These are phyloP conservation scores for Mortierella sp. DNA, from an alignment of 371 early-diverging fungal species.

Conservation along the genomic window DNA sequence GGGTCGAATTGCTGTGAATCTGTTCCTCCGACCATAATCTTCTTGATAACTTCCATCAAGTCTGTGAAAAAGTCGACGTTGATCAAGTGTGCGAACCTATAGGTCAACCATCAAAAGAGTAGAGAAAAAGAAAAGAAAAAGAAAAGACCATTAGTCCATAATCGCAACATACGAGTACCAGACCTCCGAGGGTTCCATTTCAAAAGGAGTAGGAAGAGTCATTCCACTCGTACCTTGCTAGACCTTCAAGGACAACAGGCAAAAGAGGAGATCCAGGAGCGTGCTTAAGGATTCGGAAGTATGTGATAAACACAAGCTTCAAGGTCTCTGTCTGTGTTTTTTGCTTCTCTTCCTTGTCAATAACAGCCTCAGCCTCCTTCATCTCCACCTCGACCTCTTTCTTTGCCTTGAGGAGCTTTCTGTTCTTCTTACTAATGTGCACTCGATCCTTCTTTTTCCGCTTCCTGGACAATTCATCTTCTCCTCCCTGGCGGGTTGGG, in stretches of 20 bases:
- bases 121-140: too few species aligned
- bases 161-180: neutral
- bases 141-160: neutral
- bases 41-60: constrained; percentile 81
- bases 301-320: constrained; percentile 90
- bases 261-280: constrained; percentile 79
- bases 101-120: neutral
- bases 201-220: neutral
- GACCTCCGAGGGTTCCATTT: neutral
- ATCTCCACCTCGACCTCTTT: constrained; percentile 82
- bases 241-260: constrained; percentile 90
- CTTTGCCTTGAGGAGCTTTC: constrained; percentile 78
- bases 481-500: constrained; percentile 56
- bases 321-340: constrained; percentile 90
- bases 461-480: constrained; percentile 57
- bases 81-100: constrained; percentile 90
- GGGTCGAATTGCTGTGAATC: constrained; percentile 50
- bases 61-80: constrained; percentile 96
- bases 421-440: constrained; percentile 79
- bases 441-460: constrained; percentile 68
- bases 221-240: constrained; percentile 74
- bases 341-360: constrained; percentile 77
- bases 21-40: constrained; percentile 72
- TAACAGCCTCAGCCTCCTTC: constrained; percentile 85
- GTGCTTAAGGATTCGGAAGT: constrained; percentile 93